Percentiles rank a stretch among this genome's conserved stretches.
phyloP scores from a whole-genome alignment of 1,139 yeast species.

The Yamadazyma trypodendri region DNA sequence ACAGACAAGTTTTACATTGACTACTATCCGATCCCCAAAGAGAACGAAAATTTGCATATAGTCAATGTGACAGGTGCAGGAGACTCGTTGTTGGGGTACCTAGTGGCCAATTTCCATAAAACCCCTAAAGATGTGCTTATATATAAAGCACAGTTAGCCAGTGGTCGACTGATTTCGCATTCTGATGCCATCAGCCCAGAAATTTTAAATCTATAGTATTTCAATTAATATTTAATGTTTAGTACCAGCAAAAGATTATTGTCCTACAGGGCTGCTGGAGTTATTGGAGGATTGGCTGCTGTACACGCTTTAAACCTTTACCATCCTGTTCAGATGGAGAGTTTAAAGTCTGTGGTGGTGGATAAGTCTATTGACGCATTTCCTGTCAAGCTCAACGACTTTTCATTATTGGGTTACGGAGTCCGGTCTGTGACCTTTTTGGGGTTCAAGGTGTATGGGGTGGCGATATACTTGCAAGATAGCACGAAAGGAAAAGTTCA shows the following conservation, averaged over 20 bases:
- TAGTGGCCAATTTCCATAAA: conserved; percentile 23
- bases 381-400: conserved; percentile 39
- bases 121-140: conserved; percentile 30
- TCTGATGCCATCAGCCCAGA: conserved; percentile 25
- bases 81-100: conserved; percentile 63
- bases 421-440: conserved; percentile 79
- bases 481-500: conserved; percentile 52
- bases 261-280: conserved; percentile 3
- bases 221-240: conserved; percentile 6
- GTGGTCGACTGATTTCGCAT: conserved; percentile 46
- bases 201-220: conserved; percentile 8
- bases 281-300: conserved; percentile 9
- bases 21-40: conserved; percentile 54
- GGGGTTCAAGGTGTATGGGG: conserved; percentile 80
- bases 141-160: conserved; percentile 52
- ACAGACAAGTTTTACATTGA: conserved; percentile 44
- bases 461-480: conserved; percentile 73
- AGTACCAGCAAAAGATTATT: not conserved
- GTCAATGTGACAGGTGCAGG: conserved; percentile 72
- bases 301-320: conserved; percentile 7
- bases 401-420: conserved; percentile 71
- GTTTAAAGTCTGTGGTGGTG: conserved; percentile 30
- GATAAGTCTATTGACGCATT: conserved; percentile 54
- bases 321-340: conserved; percentile 9
- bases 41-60: conserved; percentile 30